Percentiles rank a stretch among this genome's conserved stretches.
Evolutionary conservation across 139 green algal genomes (phyloP).

Genomic region (Chlamydomonas schloesseri): DNA sequence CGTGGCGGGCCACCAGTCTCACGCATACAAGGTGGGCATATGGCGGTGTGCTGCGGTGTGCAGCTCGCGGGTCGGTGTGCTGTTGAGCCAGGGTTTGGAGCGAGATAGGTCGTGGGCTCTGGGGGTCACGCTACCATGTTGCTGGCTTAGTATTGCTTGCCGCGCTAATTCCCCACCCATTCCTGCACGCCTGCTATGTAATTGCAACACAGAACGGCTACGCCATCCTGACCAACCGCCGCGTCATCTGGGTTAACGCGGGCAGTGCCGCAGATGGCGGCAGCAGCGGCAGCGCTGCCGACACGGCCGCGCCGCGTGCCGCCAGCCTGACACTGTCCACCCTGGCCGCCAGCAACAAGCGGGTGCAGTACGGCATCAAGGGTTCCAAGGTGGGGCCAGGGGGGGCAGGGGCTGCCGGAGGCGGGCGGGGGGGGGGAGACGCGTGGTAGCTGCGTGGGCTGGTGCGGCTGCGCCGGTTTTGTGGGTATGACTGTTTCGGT

Average conservation of each 20-base stretch:
- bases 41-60: too few species aligned
- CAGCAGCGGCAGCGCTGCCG: background rate
- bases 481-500: too few species aligned
- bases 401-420: background rate
- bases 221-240: constrained; percentile 63
- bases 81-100: too few species aligned
- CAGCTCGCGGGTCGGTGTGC: too few species aligned
- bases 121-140: too few species aligned
- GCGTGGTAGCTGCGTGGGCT: too few species aligned
- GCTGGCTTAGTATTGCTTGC: too few species aligned
- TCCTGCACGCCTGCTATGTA: too few species aligned
- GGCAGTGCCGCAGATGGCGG: background rate
- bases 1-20: constrained; percentile 23
- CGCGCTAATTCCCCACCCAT: background rate
- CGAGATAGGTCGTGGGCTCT: too few species aligned
- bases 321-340: constrained; percentile 48
- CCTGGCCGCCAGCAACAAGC: background rate
- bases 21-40: constrained; percentile 40
- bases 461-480: too few species aligned
- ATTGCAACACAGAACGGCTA: constrained; percentile 67
- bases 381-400: constrained; percentile 17
- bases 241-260: constrained; percentile 64
- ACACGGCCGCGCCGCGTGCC: constrained; percentile 8
- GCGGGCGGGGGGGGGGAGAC: background rate
- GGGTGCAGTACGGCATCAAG: constrained; percentile 37